Base-by-base conservation (phyloP, 2,329 filamentous ascomycete species). In the Penicillium brevicompactum region DNA sequence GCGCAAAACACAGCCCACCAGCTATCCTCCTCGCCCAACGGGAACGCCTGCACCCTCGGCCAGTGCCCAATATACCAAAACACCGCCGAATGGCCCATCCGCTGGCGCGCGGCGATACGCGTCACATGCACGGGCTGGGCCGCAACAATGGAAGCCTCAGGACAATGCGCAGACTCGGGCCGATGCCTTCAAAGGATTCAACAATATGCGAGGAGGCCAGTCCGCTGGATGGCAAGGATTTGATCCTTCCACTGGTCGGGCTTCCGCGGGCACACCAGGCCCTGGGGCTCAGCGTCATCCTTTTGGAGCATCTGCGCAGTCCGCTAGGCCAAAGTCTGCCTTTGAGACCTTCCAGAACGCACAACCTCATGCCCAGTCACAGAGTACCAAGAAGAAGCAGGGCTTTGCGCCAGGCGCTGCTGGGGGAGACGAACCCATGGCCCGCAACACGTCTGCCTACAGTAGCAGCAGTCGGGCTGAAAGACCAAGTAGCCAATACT, bases 341-440 rank as follows among this genome's bases (percentile, higher is more conserved):
- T 77, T 75, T 57, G 74, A 77, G 47, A 65, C 68, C 49, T 70
- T 72, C 57, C 73, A 69, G 51, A 74, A 67, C 45, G 58, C 71
- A 4, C 62, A 73, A 24, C 60, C 71, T n/a, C 72, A 72, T 50
- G 62, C 75, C 0, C 69, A 76, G 27, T 73, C 75, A 4, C 74
- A 41, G 4, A 41, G 38, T 8, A 41, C 77, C 3, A 81, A 82
- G 37, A 82, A 78, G 62, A 83, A 77, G 66, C 74, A 76, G 43
- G 84, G 83, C 4, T 87, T 86, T 64, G 81, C 84, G 52, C 83
- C 84, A 18, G 78, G 78, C n/a, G 78, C 77, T 6, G 77, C 82
- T 31, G 83, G 81, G n/a, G 82, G 78, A 34, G 84, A 87, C 64
- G 84, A 87, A 62, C 78, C 82, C 34, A 82, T 82, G 67, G 83